Evolutionary conservation across 2,329 filamentous ascomycete species (phyloP).

Genomic region (Hymenoscyphus scutula): DNA sequence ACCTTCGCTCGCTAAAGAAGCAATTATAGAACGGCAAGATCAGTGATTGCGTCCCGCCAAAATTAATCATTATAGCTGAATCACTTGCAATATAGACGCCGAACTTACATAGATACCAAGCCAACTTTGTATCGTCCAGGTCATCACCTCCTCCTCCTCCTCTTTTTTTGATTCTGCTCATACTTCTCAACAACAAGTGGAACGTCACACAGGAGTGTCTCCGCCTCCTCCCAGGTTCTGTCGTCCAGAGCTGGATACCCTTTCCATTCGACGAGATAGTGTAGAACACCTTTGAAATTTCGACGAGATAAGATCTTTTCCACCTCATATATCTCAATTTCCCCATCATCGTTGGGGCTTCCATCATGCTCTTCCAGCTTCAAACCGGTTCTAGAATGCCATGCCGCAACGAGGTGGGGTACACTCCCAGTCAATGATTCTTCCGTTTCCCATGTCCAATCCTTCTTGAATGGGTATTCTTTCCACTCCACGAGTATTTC

Average conservation of each 20-base stretch:
- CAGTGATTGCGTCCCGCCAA: not conserved
- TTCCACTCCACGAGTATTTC: slow-evolving; percentile 25
- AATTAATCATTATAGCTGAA: not conserved
- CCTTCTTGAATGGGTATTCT: slow-evolving; percentile 20
- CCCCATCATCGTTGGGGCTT: not conserved
- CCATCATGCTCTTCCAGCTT: not conserved
- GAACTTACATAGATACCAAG: not conserved
- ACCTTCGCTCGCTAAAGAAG: not conserved
- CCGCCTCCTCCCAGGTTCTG: slow-evolving; percentile 26
- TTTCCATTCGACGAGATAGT: slow-evolving; percentile 26
- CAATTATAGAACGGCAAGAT: not conserved
- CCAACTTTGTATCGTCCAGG: not conserved
- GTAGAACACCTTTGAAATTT: slow-evolving; percentile 15
- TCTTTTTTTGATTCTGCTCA: slow-evolving; percentile 9
- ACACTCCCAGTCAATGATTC: slow-evolving; percentile 11
- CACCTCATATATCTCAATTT: slow-evolving; percentile 12
- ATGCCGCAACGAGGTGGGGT: slow-evolving; percentile 19
- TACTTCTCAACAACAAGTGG: slow-evolving; percentile 18
- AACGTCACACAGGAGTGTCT: slow-evolving; percentile 18
- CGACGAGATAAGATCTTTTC: slow-evolving; percentile 22
- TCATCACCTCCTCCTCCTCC: slow-evolving; percentile 4
- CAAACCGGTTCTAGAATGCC: slow-evolving; percentile 11
- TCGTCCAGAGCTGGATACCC: slow-evolving; percentile 21
- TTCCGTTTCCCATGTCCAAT: slow-evolving; percentile 25
- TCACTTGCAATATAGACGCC: not conserved